phyloP scores from a whole-genome alignment of 2,329 filamentous ascomycete genomes.

The Ascochyta pisi region DNA sequence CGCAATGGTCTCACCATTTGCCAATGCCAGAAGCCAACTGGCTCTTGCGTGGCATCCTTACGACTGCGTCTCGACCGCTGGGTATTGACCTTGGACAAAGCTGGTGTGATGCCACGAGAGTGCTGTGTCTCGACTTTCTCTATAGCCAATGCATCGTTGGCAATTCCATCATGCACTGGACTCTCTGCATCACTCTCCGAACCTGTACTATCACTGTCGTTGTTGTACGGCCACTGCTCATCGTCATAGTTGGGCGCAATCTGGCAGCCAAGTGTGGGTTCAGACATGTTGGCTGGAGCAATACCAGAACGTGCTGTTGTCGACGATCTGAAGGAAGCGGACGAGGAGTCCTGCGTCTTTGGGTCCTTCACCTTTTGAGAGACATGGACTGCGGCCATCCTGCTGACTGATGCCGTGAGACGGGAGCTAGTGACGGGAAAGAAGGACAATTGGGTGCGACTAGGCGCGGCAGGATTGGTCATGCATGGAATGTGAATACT shows the following conservation, averaged over 20 bases:
- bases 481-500: conserved; percentile 10
- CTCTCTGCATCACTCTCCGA: conserved; percentile 16
- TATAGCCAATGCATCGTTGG: conserved; percentile 16
- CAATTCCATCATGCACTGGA: not conserved
- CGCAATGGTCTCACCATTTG: conserved; percentile 26
- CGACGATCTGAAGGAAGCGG: not conserved
- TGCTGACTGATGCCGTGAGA: conserved; percentile 13
- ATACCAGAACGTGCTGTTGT: not conserved
- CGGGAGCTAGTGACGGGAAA: conserved; percentile 3
- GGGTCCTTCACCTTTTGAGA: not conserved
- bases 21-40: conserved; percentile 41
- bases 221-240: conserved; percentile 22
- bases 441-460: not conserved
- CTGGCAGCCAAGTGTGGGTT: conserved; percentile 33
- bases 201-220: conserved; percentile 17
- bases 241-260: conserved; percentile 36
- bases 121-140: conserved; percentile 34
- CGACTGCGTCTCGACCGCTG: conserved; percentile 30
- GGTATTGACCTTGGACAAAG: conserved; percentile 18
- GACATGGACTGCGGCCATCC: conserved; percentile 1
- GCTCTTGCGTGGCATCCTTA: conserved; percentile 16
- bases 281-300: conserved; percentile 19
- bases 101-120: conserved; percentile 6
- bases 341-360: not conserved
- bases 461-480: not conserved